These are phyloP conservation scores for Clathrospora elynae DNA, from an alignment of 2,329 filamentous ascomycete genomes.

Conservation along the genomic window DNA sequence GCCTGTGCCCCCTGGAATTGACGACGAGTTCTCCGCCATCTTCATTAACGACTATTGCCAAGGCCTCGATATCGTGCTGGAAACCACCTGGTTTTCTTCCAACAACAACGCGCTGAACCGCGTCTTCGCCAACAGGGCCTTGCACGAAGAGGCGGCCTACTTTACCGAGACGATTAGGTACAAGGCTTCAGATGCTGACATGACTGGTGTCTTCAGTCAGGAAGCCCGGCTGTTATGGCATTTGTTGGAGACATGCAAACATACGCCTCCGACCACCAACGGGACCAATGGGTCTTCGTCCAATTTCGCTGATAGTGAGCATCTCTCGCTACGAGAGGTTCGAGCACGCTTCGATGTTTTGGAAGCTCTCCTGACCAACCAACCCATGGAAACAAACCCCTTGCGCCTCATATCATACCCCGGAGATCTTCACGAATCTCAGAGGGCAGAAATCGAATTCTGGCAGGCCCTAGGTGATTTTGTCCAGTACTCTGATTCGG, in stretches of 20 bases:
- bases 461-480: conserved; percentile 81
- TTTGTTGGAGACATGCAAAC: conserved; percentile 60
- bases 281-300: conserved; percentile 49
- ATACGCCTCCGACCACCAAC: conserved; percentile 41
- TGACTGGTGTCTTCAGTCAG: conserved; percentile 55
- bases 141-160: conserved; percentile 45
- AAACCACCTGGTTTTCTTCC: conserved; percentile 79
- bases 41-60: conserved; percentile 44
- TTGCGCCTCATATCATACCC: conserved; percentile 58
- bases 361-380: conserved; percentile 76
- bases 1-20: conserved; percentile 36
- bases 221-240: conserved; percentile 67
- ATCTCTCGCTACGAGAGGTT: conserved; percentile 67
- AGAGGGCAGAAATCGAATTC: conserved; percentile 69
- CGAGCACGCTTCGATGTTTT: conserved; percentile 73
- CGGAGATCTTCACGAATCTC: conserved; percentile 48
- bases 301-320: conserved; percentile 51
- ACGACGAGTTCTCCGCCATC: conserved; percentile 42
- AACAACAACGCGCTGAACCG: conserved; percentile 56
- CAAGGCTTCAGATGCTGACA: conserved; percentile 32
- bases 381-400: conserved; percentile 65
- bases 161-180: conserved; percentile 44
- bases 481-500: conserved; percentile 67
- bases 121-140: conserved; percentile 56
- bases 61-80: conserved; percentile 52